A percentile compares a stretch with the other conserved stretches of the same genome.
These are phyloP conservation scores for Bombardia bombarda DNA, from an alignment of 495 filamentous ascomycete genomes.

Conservation along the genomic window DNA sequence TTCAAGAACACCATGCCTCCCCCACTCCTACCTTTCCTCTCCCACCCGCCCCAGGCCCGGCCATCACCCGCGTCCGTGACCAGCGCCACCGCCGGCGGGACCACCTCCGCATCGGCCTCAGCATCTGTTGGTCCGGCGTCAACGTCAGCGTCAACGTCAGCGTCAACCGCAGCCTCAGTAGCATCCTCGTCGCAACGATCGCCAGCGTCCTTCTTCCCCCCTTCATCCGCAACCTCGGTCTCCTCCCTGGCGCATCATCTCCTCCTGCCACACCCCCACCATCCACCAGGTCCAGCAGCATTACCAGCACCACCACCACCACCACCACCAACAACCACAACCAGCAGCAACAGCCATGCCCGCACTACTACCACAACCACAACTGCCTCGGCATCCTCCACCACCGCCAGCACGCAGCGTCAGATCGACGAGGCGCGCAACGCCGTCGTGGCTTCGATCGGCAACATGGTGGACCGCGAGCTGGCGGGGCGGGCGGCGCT, in stretches of 20 bases:
- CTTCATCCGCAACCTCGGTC: no score
- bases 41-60: conserved; percentile 2
- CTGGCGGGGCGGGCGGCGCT: conserved; percentile 65
- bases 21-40: no score
- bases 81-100: conserved; percentile 3
- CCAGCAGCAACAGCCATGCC: not conserved
- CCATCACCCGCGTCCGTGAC: conserved; percentile 7
- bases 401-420: conserved; percentile 19
- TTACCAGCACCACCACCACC: not conserved
- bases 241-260: no score
- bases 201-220: no score
- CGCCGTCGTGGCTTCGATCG: conserved; percentile 70
- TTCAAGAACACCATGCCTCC: no score
- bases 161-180: no score
- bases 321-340: not conserved
- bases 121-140: no score
- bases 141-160: no score
- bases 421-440: conserved; percentile 57
- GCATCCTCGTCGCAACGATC: no score
- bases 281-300: no score
- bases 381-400: not conserved
- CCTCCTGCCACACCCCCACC: no score
- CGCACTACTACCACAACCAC: not conserved
- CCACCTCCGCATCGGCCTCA: not conserved
- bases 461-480: conserved; percentile 62